Evolutionary conservation across 164 flowering plant genomes (phyloP).

Genomic region (Vitis rupestris): DNA sequence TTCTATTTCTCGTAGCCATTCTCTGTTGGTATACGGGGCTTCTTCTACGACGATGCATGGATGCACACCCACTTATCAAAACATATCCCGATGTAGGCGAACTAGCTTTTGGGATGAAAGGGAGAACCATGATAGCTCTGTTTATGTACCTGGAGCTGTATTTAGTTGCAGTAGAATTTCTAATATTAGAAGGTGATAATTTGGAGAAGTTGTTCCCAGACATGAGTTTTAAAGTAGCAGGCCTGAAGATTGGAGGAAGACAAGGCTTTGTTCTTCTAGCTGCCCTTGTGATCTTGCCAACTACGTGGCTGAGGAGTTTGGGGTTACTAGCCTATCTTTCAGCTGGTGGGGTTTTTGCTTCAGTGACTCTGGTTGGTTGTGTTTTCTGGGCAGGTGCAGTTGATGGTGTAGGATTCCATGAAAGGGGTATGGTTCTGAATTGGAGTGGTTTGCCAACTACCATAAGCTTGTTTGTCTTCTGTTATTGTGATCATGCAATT

Average conservation of each 20-base stretch:
- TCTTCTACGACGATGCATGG: constrained; percentile 57
- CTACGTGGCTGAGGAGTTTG: constrained; percentile 44
- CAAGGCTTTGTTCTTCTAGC: constrained; percentile 36
- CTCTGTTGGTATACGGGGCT: constrained; percentile 57
- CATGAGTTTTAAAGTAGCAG: constrained; percentile 16
- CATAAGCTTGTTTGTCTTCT: constrained; percentile 45
- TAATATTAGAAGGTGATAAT: constrained; percentile 65
- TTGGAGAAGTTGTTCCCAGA: constrained; percentile 47
- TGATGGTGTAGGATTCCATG: constrained; percentile 52
- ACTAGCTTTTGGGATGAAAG: constrained; percentile 42
- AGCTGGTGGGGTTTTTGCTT: constrained; percentile 52
- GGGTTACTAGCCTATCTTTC: constrained; percentile 49
- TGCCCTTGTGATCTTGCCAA: constrained; percentile 45
- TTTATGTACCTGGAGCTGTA: constrained; percentile 50
- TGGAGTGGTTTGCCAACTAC: constrained; percentile 42
- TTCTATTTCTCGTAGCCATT: constrained; percentile 42
- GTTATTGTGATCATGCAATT: constrained; percentile 56
- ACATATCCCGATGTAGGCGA: constrained; percentile 60
- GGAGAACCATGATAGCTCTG: constrained; percentile 33
- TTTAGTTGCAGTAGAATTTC: constrained; percentile 46
- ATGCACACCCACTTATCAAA: constrained; percentile 31
- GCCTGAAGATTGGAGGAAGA: constrained; percentile 30
- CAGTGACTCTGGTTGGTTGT: constrained; percentile 25
- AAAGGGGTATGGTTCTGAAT: constrained; percentile 31
- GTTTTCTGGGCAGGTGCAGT: constrained; percentile 48